Evolutionary conservation across 2,329 filamentous ascomycete genomes (phyloP), one percentile per base, ranked within the genome.

Genomic region (Hypoxylon sp.): DNA sequence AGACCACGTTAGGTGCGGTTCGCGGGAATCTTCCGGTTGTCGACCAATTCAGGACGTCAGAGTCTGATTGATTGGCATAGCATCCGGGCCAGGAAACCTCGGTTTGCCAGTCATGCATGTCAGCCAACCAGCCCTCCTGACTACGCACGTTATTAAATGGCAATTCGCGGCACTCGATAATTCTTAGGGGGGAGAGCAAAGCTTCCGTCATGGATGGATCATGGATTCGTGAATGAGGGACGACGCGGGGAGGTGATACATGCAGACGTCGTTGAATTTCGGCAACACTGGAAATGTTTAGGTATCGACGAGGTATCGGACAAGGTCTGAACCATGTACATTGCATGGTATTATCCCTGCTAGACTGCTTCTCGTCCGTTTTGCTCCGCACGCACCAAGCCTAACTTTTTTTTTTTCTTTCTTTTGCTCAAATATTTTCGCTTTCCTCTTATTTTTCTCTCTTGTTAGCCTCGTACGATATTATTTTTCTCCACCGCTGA

Each of bases 21-120:
- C 67, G 67, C 71, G 73, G 70, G 69, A 72, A 70, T 69, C 68
- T 71, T 71, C 72, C 71, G 72, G 67, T 57, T 53, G 41, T 60
- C 52, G 58, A 60, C 71, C 71, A 56, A 54, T 69, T 68, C 50
- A 53, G 69, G 63, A 68, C 64, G 59, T 21, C 16, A 60, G 23
- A 46, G 9, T 34, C 41, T 39, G 37, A 25, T 16, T 64, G 63
- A 63, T 60, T 69, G 63, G 64, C 64, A 57, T 50, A 55, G n/a
- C 30, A 52, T 41, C 16, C 16, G 9, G 16, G 50, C 50, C 34
- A 25, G 27, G 21, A 58, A 39, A 58, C 41, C 52, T 62, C 27
- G 45, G 53, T 50, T 51, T 30, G 51, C 51, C 58, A 59, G 56
- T 51, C 39, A 61, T 62, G 58, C 58, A 63, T 54, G 66, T 66